Conservation (phyloP, 768 basidiomycete species). For the Boletus rubroflammeus region DNA sequence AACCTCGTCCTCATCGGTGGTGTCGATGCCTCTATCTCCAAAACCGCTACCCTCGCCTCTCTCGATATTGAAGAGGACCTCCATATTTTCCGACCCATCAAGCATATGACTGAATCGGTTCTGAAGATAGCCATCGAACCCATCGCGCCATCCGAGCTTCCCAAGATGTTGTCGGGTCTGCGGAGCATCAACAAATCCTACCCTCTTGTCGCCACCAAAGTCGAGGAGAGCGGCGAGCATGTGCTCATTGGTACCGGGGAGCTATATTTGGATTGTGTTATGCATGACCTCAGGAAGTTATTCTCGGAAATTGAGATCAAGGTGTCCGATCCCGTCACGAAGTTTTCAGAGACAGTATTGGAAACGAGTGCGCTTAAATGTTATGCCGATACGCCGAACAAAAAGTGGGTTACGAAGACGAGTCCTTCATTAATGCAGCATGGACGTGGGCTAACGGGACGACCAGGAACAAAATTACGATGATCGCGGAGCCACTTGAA, state of each 20-base stretch:
- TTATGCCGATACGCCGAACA: conserved; percentile 99
- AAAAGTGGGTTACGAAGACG: conserved; percentile 61
- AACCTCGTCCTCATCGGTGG: conserved; percentile 92
- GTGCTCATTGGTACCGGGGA: conserved; percentile 97
- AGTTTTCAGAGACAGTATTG: conserved; percentile 96
- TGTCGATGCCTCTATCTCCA: conserved; percentile 90
- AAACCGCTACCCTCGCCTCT: conserved; percentile 85
- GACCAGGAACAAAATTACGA: conserved; percentile 90
- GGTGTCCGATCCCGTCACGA: conserved; percentile 97
- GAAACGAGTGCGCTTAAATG: conserved; percentile 98
- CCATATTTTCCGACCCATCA: conserved; percentile 93
- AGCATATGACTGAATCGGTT: conserved; percentile 95
- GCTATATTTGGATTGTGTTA: conserved; percentile 91
- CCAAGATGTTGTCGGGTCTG: conserved; percentile 97
- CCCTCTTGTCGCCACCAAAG: conserved; percentile 90
- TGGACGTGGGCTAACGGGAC: conserved; percentile 12
- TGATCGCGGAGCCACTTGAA: conserved; percentile 98
- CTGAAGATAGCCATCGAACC: conserved; percentile 98
- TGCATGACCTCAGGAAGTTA: conserved; percentile 89
- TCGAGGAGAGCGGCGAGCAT: conserved; percentile 98
- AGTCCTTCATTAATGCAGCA: conserved; percentile 1
- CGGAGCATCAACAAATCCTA: conserved; percentile 98
- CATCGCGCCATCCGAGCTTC: conserved; percentile 93
- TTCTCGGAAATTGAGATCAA: conserved; percentile 99
- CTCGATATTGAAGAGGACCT: conserved; percentile 78